Base-by-base conservation (phyloP, 1,284 basidiomycete genomes). In the Moesziomyces aphidis region DNA sequence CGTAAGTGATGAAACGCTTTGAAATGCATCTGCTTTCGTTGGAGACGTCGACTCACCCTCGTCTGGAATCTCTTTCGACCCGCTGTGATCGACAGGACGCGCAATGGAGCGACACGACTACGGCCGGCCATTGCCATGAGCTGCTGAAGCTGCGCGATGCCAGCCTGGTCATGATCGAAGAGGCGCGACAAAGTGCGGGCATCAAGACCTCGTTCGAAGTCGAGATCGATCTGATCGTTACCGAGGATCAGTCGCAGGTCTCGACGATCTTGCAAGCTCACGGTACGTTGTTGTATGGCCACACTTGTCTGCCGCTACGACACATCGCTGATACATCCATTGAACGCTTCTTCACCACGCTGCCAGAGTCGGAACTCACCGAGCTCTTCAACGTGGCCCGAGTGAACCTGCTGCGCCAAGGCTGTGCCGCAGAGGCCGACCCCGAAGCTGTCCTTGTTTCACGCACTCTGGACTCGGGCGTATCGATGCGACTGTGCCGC, bases 381-480 rank as follows among this genome's bases (percentile, higher is more conserved):
- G 69, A 69, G 24, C 56, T 82, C 1, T 77, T 81, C 62, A 70
- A 72, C 31, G 80, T 79, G 5, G 73, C 80, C n/a, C 50, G 61
- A 19, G 76, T 81, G 10, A 51, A 57, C 19, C 43, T 81, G 43
- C 17, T 70, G 23, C 31, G 51, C 39, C 46, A 50, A 34, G 36
- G 43, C 8, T 19, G 17, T 26, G 31, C 46, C 8, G 6, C 47
- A 13, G 52, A 34, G 10, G 13, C 13, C 23, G 23, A 23, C 5
- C 19, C 10, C 2, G 10, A 50, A 0, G 46, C 31, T 23, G 39
- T 48, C 3, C 42, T 61, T 28, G n/a, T 39, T 2, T 46, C 36
- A 3, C n/a, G 49, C 21, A 58, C 58, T 5, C 34, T 45, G 5
- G 50, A 64, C 26, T 43, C 46, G 5, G 52, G 46, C 9, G 52